A percentile compares a stretch with the other conserved stretches of the same genome.
Evolutionary conservation across 139 green algal genomes (phyloP).

Genomic region (Picochlorum sp.): DNA sequence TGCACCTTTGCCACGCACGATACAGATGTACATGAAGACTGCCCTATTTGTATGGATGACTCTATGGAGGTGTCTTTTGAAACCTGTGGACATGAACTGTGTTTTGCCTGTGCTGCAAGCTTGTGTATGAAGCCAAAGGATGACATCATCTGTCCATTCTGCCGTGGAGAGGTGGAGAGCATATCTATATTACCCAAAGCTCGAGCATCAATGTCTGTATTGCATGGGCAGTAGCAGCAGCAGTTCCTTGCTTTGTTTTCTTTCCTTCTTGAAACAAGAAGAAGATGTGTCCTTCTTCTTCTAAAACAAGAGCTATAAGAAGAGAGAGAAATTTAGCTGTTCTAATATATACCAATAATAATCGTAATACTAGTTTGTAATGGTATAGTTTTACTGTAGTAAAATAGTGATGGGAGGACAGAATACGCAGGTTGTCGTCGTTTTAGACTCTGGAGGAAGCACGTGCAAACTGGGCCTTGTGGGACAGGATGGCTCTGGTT

Average conservation of each 20-base stretch:
- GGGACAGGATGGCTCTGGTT: background rate
- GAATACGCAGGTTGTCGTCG: constrained; percentile 29
- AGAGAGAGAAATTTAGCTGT: too few relatives aligned
- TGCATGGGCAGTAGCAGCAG: too few relatives aligned
- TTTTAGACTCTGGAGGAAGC: constrained; percentile 72
- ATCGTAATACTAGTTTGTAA: background rate
- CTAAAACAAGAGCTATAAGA: too few relatives aligned
- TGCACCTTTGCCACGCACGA: too few relatives aligned
- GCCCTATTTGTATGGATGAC: constrained; percentile 14
- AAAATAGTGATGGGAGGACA: background rate
- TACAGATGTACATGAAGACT: background rate
- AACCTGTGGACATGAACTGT: constrained; percentile 13
- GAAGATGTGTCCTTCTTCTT: too few relatives aligned
- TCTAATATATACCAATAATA: too few relatives aligned
- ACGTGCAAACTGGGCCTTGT: constrained; percentile 61
- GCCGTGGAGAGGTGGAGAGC: background rate
- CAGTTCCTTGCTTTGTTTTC: too few relatives aligned
- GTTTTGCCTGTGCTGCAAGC: constrained; percentile 13
- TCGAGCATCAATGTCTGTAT: background rate
- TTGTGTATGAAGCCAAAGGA: background rate
- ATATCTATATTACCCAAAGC: constrained; percentile 2
- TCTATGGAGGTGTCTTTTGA: background rate
- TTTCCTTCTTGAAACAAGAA: too few relatives aligned
- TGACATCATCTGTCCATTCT: constrained; percentile 14
- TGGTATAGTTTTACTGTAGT: background rate